Evolutionary conservation across 345 rosid species (phyloP).

Genomic region (Cardamine chenopodiifolia): DNA sequence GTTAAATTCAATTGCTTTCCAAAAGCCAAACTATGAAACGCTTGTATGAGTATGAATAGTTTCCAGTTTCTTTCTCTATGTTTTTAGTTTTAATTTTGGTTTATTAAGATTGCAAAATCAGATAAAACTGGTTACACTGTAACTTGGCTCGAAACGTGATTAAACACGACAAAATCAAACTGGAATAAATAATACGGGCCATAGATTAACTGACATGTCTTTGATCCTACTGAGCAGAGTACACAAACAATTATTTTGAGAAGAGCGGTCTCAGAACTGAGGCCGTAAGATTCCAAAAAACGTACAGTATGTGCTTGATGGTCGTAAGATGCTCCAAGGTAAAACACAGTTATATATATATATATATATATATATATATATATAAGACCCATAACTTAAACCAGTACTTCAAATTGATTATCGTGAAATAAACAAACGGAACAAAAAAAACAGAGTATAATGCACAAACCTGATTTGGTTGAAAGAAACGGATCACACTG

Average conservation of each 20-base stretch:
- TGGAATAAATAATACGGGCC: neutral
- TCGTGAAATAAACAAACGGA: slow-evolving; percentile 9
- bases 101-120: neutral
- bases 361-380: neutral
- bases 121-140: neutral
- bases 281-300: slow-evolving; percentile 29
- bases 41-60: neutral
- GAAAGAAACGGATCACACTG: slow-evolving; percentile 34
- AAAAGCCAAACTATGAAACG: neutral
- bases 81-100: too few species aligned
- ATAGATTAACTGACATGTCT: neutral
- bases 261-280: slow-evolving; percentile 7
- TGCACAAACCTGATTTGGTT: slow-evolving; percentile 10
- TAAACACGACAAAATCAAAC: neutral
- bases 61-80: too few species aligned
- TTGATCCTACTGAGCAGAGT: neutral
- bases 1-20: neutral
- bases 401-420: slow-evolving; percentile 15
- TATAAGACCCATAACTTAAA: slow-evolving; percentile 11
- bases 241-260: slow-evolving; percentile 3
- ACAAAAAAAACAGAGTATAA: slow-evolving; percentile 9
- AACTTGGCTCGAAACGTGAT: neutral
- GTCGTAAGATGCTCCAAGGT: slow-evolving; percentile 7
- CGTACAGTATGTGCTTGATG: slow-evolving; percentile 18
- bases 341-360: slow-evolving; percentile 7